Percentiles rank a stretch among this genome's conserved stretches.
Conservation (phyloP, 2,329 filamentous ascomycete species). For the Aspergillus latus region DNA sequence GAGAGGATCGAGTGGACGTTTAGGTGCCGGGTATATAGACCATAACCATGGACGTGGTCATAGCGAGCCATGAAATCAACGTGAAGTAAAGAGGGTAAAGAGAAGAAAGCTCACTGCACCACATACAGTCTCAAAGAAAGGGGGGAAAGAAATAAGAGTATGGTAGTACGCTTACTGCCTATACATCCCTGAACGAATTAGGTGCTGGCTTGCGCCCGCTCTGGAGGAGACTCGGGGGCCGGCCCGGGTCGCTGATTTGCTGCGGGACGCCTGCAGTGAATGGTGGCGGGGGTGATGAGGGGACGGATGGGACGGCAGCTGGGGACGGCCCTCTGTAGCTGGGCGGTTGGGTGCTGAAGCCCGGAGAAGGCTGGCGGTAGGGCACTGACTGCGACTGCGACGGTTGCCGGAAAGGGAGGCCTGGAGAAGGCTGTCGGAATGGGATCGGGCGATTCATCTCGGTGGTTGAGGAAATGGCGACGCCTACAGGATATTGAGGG, state of each 20-base stretch:
- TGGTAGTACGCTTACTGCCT: background rate
- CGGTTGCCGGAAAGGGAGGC: conserved; percentile 15
- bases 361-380: conserved; percentile 23
- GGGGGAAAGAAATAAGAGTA: background rate
- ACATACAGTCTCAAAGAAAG: background rate
- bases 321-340: conserved; percentile 25
- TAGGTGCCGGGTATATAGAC: background rate
- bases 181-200: conserved; percentile 39
- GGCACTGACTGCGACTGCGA: background rate
- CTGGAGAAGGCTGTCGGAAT: conserved; percentile 22
- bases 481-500: conserved; percentile 26
- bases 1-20: background rate
- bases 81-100: background rate
- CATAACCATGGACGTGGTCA: background rate
- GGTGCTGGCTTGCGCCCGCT: conserved; percentile 39
- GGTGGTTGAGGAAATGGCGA: conserved; percentile 20
- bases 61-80: background rate
- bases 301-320: conserved; percentile 7
- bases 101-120: background rate
- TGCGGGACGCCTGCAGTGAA: conserved; percentile 23
- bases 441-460: conserved; percentile 21
- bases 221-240: conserved; percentile 43
- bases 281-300: conserved; percentile 34
- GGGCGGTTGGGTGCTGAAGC: conserved; percentile 14
- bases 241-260: conserved; percentile 27